Evolutionary conservation across 2,329 filamentous ascomycete species (phyloP), one percentile per base, ranked within the genome.

Genomic region (Colletotrichum horii): DNA sequence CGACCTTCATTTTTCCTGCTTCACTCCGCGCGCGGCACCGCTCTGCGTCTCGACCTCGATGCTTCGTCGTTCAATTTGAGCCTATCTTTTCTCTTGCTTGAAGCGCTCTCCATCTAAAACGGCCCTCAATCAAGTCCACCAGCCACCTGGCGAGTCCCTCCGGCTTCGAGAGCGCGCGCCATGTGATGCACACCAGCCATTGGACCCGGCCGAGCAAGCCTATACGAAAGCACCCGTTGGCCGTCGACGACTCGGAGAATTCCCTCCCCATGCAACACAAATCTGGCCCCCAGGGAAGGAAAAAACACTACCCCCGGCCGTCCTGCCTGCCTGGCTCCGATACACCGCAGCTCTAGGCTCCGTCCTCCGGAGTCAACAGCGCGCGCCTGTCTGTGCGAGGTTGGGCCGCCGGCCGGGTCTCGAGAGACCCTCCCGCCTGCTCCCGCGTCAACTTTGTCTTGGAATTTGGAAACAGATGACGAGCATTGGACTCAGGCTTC

Each of bases 141-240:
- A 75, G 52, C 38, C 60, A 55, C 24, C n/a, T 26, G 36, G 36
- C 34, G 56, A 26, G 48, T 66, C n/a, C n/a, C n/a, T n/a, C n/a
- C n/a, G n/a, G n/a, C n/a, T n/a, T 19, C 38, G 36, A 66, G 76
- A 77, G 73, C 76, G 76, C 76, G 76, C 76, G 73, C 68, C 73
- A 73, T 67, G 19, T 76, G 76, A 77, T 24, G 76, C 76, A 77
- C 24, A 32, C 24, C 60, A 38, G 30, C 58, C 43, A 62, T 66
- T 67, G 52, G 60, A 65, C 22, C 73, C 56, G 43, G 65, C 48
- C 43, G 58, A 22, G 1, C 71, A 32, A 36, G 26, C 71, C 28
- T 28, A 60, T 52, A 52, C n/a, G 43, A 52, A 52, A 52, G 43
- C 43, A 52, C 43, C 32, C 43, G 66, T 69, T 75, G 67, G 73